Conservation (phyloP, 1,284 basidiomycete species). For the Vanrija humicola region DNA sequence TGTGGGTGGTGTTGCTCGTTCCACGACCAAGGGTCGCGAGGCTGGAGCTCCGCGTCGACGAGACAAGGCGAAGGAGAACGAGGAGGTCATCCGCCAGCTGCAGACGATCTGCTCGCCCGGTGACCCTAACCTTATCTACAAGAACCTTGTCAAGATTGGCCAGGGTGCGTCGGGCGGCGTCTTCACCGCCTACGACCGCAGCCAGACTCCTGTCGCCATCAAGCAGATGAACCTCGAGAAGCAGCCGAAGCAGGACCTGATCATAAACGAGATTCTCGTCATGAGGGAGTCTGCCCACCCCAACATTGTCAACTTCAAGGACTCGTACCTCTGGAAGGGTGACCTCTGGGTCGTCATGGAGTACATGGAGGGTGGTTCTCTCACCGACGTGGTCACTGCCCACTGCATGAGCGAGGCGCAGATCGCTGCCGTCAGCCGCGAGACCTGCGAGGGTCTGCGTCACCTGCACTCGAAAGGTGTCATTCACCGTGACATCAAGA, state of each 20-base stretch:
- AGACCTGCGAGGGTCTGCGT: conserved; percentile 84
- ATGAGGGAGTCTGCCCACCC: conserved; percentile 95
- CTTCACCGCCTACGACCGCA: conserved; percentile 95
- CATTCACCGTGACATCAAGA: conserved; percentile 98
- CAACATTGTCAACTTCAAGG: conserved; percentile 99
- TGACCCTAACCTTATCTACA: conserved; percentile 90
- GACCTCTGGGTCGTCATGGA: conserved; percentile 99
- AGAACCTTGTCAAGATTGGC: conserved; percentile 92
- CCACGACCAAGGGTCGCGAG: conserved; percentile 21
- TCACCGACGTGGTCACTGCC: conserved; percentile 95
- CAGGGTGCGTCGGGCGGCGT: conserved; percentile 98
- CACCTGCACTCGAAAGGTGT: conserved; percentile 92
- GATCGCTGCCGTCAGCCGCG: conserved; percentile 87
- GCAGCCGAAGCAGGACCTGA: conserved; percentile 98
- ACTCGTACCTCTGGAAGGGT: conserved; percentile 95
- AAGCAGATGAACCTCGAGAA: conserved; percentile 99
- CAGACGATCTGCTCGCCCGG: conserved; percentile 95
- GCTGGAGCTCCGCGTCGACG: conserved; percentile 71
- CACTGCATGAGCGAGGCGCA: conserved; percentile 91
- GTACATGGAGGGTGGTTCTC: conserved; percentile 90
- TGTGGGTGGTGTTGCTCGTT: conserved; percentile 5
- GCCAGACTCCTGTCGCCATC: conserved; percentile 91
- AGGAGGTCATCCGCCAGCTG: conserved; percentile 84
- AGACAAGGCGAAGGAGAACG: conserved; percentile 82
- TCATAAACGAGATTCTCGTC: conserved; percentile 99